A percentile compares a stretch with the other conserved stretches of the same genome.
Conservation (phyloP, 2,329 filamentous ascomycete genomes). For the Paraphaeosphaeria minitans region DNA sequence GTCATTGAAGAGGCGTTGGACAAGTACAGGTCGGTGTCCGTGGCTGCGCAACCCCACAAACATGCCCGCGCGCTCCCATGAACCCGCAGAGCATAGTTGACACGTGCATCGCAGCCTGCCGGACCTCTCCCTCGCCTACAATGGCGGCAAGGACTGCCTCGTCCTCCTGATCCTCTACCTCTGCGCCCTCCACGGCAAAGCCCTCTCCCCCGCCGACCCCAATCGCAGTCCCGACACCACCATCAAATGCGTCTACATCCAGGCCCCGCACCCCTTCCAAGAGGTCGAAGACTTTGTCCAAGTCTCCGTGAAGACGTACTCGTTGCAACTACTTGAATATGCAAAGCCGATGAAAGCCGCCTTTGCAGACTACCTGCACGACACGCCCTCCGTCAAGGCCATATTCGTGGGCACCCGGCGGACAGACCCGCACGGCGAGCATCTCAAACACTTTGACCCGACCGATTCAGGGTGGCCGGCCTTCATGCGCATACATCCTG, state of each 20-base stretch:
- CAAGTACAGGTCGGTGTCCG: slow-evolving; percentile 75
- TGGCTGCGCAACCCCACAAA: background rate
- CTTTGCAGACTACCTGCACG: slow-evolving; percentile 75
- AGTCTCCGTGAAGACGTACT: slow-evolving; percentile 68
- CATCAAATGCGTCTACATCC: slow-evolving; percentile 87
- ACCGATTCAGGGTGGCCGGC: slow-evolving; percentile 90
- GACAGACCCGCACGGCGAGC: slow-evolving; percentile 87
- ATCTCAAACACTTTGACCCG: slow-evolving; percentile 78
- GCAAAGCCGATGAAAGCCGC: slow-evolving; percentile 79
- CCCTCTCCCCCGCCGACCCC: slow-evolving; percentile 29
- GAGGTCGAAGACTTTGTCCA: slow-evolving; percentile 86
- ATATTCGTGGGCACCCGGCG: slow-evolving; percentile 87
- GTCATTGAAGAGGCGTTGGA: slow-evolving; percentile 77
- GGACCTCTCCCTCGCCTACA: slow-evolving; percentile 89
- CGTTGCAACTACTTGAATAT: slow-evolving; percentile 76
- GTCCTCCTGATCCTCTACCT: slow-evolving; percentile 89
- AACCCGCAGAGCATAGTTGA: slow-evolving; percentile 22
- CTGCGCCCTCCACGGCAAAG: slow-evolving; percentile 58
- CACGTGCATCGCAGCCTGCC: slow-evolving; percentile 60
- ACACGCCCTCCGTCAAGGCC: slow-evolving; percentile 69
- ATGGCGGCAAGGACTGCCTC: slow-evolving; percentile 96
- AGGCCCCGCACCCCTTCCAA: slow-evolving; percentile 79
- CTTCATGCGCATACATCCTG: slow-evolving; percentile 92
- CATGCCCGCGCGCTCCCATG: slow-evolving; percentile 2
- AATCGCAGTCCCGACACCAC: slow-evolving; percentile 38